Conservation (phyloP, 495 filamentous ascomycete species). For the Xylaria curta region DNA sequence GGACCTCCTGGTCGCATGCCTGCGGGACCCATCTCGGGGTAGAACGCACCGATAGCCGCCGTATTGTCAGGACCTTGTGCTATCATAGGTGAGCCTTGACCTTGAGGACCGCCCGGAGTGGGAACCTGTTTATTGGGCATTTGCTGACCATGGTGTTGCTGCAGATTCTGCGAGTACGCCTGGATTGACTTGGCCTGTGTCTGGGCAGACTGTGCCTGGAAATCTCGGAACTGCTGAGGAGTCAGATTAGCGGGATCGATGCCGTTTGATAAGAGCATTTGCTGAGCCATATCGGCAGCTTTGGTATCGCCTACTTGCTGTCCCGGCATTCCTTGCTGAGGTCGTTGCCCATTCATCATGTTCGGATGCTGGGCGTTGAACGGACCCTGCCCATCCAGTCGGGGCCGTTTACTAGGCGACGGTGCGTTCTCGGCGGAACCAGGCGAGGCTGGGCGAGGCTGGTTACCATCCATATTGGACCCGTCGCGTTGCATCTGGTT, state of each 20-base stretch:
- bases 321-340: constrained; percentile 71
- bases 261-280: constrained; percentile 74
- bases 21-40: constrained; percentile 56
- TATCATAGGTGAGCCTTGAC: constrained; percentile 83
- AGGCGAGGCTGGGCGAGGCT: constrained; percentile 79
- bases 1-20: constrained; percentile 62
- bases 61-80: constrained; percentile 70
- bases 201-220: constrained; percentile 63
- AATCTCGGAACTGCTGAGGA: constrained; percentile 77
- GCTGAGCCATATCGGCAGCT: constrained; percentile 53
- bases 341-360: constrained; percentile 81
- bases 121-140: constrained; percentile 72
- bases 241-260: constrained; percentile 77
- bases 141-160: constrained; percentile 78
- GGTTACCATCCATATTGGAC: constrained; percentile 86
- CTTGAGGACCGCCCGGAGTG: constrained; percentile 56
- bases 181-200: constrained; percentile 81
- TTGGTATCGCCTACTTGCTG: constrained; percentile 69
- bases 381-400: constrained; percentile 71
- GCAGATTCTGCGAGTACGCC: constrained; percentile 83
- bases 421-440: constrained; percentile 85
- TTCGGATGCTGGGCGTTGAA: constrained; percentile 71
- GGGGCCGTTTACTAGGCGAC: constrained; percentile 90
- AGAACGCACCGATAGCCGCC: constrained; percentile 69
- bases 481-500: constrained; percentile 85